phyloP scores from a whole-genome alignment of 1,284 basidiomycete species.

The Chalciporus sp. region DNA sequence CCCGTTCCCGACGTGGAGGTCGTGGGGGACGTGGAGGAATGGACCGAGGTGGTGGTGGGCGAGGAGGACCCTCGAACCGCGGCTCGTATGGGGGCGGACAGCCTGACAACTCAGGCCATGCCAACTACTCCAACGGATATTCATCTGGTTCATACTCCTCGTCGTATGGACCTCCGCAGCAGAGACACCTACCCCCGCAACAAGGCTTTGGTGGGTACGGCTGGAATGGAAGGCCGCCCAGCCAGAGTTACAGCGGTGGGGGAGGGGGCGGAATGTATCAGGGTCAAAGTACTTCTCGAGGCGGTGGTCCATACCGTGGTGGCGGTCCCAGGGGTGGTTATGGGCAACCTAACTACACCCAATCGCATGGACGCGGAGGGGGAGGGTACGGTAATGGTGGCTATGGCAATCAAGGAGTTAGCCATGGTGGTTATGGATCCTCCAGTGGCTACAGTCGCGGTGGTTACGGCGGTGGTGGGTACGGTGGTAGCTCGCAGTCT shows the following conservation, averaged over 20 bases:
- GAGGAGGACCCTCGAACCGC: conserved; percentile 34
- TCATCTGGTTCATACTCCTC: conserved; percentile 14
- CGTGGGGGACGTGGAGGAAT: conserved; percentile 44
- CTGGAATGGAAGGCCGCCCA: conserved; percentile 33
- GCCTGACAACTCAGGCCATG: conserved; percentile 23
- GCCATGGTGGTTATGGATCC: conserved; percentile 35
- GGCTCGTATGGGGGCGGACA: conserved; percentile 36
- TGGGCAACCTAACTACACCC: conserved; percentile 24
- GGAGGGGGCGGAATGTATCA: conserved; percentile 16
- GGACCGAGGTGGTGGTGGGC: conserved; percentile 46
- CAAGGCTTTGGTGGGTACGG: conserved; percentile 37
- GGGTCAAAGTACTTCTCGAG: conserved; percentile 25
- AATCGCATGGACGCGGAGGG: conserved; percentile 23
- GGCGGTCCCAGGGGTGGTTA: conserved; percentile 31
- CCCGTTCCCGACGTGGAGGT: conserved; percentile 41
- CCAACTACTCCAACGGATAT: conserved; percentile 26
- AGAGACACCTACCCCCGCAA: conserved; percentile 21
- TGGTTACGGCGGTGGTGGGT: conserved; percentile 31
- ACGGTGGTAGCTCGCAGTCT: conserved; percentile 26
- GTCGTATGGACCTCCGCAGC: conserved; percentile 23
- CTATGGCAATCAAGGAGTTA: conserved; percentile 15
- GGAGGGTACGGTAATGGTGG: conserved; percentile 28
- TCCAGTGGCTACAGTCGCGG: conserved; percentile 53
- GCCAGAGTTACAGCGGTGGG: conserved; percentile 28
- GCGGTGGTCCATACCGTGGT: conserved; percentile 33